Evolutionary conservation across 257 asterid species (phyloP), one percentile per base, ranked within the genome.

Genomic region (Fraxinus pennsylvanica): DNA sequence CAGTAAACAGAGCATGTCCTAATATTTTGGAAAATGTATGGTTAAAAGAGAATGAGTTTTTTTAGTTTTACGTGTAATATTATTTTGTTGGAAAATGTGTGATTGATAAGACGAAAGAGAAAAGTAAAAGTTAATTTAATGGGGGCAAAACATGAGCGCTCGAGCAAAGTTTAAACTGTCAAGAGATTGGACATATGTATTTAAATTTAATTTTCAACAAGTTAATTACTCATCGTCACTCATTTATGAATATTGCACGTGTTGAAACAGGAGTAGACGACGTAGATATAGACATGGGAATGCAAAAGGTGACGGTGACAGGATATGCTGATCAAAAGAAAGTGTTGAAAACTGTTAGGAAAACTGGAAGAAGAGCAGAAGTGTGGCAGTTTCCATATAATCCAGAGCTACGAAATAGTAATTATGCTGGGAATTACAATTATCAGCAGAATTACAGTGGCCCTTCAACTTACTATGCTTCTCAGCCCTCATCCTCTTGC

Each of bases 281-380:
- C n/a, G 83, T 92, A 76, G 97, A 92, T 41, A 91, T 91, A 81
- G 97, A 91, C 84, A 89, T 91, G 94, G 82, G 82, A 1, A 32
- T 91, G 84, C 97, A 93, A 66, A 93, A 91, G 67, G 97, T 92
- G 33, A 91, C 92, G 0, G 96, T 90, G 2, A 87, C 89, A 0
- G 97, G 97, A 30, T 87, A 80, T 61, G 92, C 91, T 4, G 94
- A 91, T 21, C 92, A 87, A 68, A 91, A 87, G 85, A 93, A 93
- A 81, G 84, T 93, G 1, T 86, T 93, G 1, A 89, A 88, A 76
- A 88, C 73, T 5, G 90, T 89, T 7, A 84, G 97, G 67, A 90
- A 75, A 75, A 89, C 94, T 1, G 95, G 95, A 22, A 79, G 90
- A 80, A 85, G 93, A 36, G 97, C 95, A 17, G 96, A 92, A 57